A percentile compares a stretch with the other conserved stretches of the same genome.
Conservation (phyloP, 352 stramenopile genomes). For the Chrysophaeum taylorii region DNA sequence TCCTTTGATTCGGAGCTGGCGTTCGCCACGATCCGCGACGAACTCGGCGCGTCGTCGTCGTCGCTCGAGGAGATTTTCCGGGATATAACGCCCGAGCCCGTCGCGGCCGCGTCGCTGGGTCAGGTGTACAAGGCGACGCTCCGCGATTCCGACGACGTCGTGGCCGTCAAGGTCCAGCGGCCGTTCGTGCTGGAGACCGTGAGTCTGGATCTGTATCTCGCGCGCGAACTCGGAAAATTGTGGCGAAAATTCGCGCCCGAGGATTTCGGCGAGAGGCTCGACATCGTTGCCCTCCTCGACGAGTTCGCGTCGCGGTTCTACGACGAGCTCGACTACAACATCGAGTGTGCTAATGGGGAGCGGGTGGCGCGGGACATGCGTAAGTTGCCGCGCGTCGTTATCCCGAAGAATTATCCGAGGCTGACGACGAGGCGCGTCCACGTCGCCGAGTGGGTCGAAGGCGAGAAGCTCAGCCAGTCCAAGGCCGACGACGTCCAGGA, state of each 20-base stretch:
- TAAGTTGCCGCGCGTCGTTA: constrained; percentile 46
- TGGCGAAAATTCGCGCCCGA: constrained; percentile 25
- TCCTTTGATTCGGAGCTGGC: constrained; percentile 51
- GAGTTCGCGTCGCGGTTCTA: constrained; percentile 69
- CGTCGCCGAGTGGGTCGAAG: constrained; percentile 66
- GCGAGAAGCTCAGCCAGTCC: constrained; percentile 61
- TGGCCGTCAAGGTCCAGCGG: constrained; percentile 64
- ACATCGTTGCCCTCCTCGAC: constrained; percentile 62
- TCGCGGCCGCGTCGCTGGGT: constrained; percentile 57
- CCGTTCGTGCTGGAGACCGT: constrained; percentile 59
- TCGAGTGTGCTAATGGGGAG: constrained; percentile 58
- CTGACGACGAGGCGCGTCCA: constrained; percentile 62
- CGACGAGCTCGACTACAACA: constrained; percentile 65
- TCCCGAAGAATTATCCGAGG: constrained; percentile 60
- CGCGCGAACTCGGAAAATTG: constrained; percentile 44
- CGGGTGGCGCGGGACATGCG: constrained; percentile 57
- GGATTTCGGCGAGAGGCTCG: constrained; percentile 41
- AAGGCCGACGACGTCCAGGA: constrained; percentile 56
- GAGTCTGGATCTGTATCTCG: constrained; percentile 54
- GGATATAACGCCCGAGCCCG: constrained; percentile 58
- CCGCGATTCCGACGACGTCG: constrained; percentile 40
- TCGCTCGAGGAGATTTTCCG: constrained; percentile 52
- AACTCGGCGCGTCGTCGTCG: constrained; percentile 39
- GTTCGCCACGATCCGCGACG: constrained; percentile 56
- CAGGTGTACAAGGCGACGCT: constrained; percentile 66